Base-by-base conservation (phyloP, 176 grass and related monocot genomes). In the Eragrostis nindensis region DNA sequence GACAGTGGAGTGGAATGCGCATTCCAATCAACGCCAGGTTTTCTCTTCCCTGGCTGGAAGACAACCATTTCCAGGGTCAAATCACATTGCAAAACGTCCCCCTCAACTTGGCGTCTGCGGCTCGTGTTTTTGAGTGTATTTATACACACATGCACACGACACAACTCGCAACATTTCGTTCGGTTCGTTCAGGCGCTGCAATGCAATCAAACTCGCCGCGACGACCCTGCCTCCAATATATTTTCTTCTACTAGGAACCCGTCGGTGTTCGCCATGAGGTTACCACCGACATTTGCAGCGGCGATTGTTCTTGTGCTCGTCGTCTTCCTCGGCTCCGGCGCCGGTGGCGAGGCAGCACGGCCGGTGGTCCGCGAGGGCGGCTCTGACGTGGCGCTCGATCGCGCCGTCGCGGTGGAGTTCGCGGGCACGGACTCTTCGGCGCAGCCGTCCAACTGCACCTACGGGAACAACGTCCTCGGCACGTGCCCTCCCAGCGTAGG, bases 381-480 rank as follows among this genome's bases (percentile, higher is more conserved):
- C 24, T 61, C 22, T 25, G 24, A 62, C 11, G 7, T 19, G 69
- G 19, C 15, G 27, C 6, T 2, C 4, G 32, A 6, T 3, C 42
- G 17, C 59, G 54, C 4, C 67, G 18, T 24, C 26, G 36, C 5
- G 30, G 66, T 49, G 74, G 48, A 84, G 50, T 7, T 53, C 2
- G 68, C 61, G 42, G 62, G 81, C 80, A 61, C 76, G 2, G 44
- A 81, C 16, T 22, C 82, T 5, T 75, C 82, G 10, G 78, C 87
- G 24, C 76, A 89, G 63, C 54, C 87, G 54, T 89, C 87, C 52
- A 81, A 65, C 26, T 85, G 87, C 82, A 89, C 87, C 44, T 89
- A 85, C 82, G 87, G 81, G 32, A 53, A 75, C 53, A 83, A 81
- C 63, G 19, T 26, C 44, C 70, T 70, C 62, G 87, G 87, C 17